Base-by-base conservation (phyloP, 1,139 yeast species). In the Suhomyces yuchorum region DNA sequence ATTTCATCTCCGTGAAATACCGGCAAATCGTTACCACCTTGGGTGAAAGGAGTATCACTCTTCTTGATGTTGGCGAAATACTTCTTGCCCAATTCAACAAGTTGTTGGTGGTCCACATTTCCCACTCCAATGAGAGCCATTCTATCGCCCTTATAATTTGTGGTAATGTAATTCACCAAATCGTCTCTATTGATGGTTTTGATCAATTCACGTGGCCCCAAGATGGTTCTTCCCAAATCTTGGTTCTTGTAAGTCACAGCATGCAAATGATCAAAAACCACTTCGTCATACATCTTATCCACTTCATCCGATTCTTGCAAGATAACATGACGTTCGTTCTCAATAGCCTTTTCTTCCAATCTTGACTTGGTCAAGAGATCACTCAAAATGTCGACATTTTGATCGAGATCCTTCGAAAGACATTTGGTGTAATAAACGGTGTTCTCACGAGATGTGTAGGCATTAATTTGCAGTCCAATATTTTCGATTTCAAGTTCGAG, bases 61-160 rank as follows among this genome's bases (percentile, higher is more conserved):
- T 82, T 73, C 40, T 87, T 82, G 48, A 93, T 82, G 58, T 82
- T 83, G 42, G 93, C 90, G 63, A 93, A 93, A 62, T 81, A 81
- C 65, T 82, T 75, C 57, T 85, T 78, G 3, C 97, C 98, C 51
- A 84, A 77, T 53, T 77, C 65, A 17, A 92, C 97, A 51, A 93
- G 80, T 53, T 85, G 83, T 12, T 87, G 87, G 68, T 93, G 99
- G 59, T 90, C 82, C 18, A 93, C 93, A 48, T 95, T 86, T 24
- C 99, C 99, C 1, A 96, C 90, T 32, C 97, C 98, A 39, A 92
- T 96, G 20, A 95, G 77, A 2, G 95, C 99, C 99, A 93, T 93
- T 61, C 99, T 78, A 68, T 95, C 98, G 35, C 98, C 97, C 63
- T 87, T 88, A 71, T 93, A 93, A 73, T 93, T 93, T 46, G 87